Base-by-base conservation (phyloP, 352 stramenopile genomes). In the Saprolegnia parasitica region DNA sequence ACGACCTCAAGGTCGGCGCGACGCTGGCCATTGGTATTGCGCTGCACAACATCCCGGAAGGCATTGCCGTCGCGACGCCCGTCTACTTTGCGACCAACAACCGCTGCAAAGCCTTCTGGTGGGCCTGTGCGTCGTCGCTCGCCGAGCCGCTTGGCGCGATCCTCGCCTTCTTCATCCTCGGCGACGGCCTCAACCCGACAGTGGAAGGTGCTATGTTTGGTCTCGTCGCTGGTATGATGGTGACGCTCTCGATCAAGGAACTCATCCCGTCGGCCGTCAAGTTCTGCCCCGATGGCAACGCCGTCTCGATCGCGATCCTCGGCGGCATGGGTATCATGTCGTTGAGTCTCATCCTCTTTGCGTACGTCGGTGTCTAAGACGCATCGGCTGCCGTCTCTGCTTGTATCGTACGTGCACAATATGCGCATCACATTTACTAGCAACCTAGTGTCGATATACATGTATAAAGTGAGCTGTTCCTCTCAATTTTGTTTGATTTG, bases 31-130 rank as follows among this genome's bases (percentile, higher is more conserved):
- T 98, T 45, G 95, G 90, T 23, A 98, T 99, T 67, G 93, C 86
- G 6, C 88, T 98, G 26, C 96, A 99, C 79, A 99, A 99, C 72
- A 97, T 99, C 64, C 95, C 96, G 3, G 96, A 99, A 66, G 96
- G 96, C 0, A 78, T 98, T 39, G 97, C 92, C 56, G 90, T 99
- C 16, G 91, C 95, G 16, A 85, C 98, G 15, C 96, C 96, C 1
- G 96, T 99, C 37, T 99, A 98, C 76, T 98, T 98, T 67, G 93
- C 95, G 1, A 98, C 96, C 6, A 93, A 93, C 6, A 97, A 88
- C 64, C 84, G 93, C n/a, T 89, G 83, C 74, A 96, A 96, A 46
- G 96, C 91, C 1, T 98, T 99, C 75, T 81, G 94, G 72, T 98
- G 93, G 93, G 96, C 90, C 29, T 81, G 76, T 16, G 78, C 93